phyloP scores from a whole-genome alignment of 495 filamentous ascomycete species.

The Penicillium subrubescens region DNA sequence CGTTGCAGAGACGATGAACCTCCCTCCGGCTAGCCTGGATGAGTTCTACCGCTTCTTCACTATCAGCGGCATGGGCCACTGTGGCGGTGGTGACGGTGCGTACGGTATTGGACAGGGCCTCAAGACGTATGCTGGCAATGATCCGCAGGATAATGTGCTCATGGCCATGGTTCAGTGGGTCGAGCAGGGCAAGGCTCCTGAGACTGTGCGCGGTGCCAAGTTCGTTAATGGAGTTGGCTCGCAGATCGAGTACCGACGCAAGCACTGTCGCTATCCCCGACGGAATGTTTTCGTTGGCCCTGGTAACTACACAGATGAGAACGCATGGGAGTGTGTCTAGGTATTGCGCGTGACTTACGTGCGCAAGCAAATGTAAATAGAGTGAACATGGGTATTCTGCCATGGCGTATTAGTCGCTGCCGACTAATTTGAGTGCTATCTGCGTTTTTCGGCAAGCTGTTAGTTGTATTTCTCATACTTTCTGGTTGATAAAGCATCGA shows the following conservation, averaged over 20 bases:
- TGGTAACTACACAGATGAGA: slow-evolving; percentile 44
- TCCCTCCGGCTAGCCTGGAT: slow-evolving; percentile 47
- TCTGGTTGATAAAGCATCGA: not conserved
- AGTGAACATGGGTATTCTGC: not conserved
- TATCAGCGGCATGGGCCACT: slow-evolving; percentile 49
- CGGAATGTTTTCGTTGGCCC: slow-evolving; percentile 42
- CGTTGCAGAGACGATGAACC: slow-evolving; percentile 47
- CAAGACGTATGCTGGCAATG: slow-evolving; percentile 27
- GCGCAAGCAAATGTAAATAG: not conserved
- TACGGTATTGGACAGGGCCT: slow-evolving; percentile 53
- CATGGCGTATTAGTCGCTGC: not conserved
- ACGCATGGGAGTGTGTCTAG: slow-evolving; percentile 43
- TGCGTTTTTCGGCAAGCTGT: not conserved
- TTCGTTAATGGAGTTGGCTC: slow-evolving; percentile 46
- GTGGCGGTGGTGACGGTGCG: slow-evolving; percentile 53
- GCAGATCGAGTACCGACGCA: slow-evolving; percentile 38
- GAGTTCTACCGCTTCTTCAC: slow-evolving; percentile 63
- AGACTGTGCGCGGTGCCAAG: slow-evolving; percentile 55
- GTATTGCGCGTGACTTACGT: not conserved
- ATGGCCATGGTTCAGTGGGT: slow-evolving; percentile 63
- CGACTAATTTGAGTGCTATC: not conserved
- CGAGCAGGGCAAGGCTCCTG: slow-evolving; percentile 58
- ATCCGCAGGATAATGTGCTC: slow-evolving; percentile 49
- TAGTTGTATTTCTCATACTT: not conserved
- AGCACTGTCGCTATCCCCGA: slow-evolving; percentile 44